Percentiles rank a stretch among this genome's conserved stretches.
Evolutionary conservation across 306 rosid species (phyloP).

Genomic region (Ochetophila trinervis): DNA sequence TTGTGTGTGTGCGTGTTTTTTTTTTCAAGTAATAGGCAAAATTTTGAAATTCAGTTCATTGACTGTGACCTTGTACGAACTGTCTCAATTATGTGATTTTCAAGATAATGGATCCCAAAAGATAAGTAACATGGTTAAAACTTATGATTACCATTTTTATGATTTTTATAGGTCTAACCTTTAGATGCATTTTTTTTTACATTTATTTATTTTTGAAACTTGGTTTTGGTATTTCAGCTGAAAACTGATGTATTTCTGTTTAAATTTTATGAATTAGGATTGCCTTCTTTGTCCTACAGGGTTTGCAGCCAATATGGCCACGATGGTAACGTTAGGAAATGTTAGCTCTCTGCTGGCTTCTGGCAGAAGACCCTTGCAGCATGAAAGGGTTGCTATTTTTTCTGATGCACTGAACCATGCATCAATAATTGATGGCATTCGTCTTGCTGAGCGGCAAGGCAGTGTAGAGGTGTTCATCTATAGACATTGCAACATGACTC

Average conservation of each 20-base stretch:
- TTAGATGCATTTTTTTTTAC: slow-evolving; percentile 9
- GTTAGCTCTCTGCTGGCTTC: slow-evolving; percentile 67
- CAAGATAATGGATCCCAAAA: background rate
- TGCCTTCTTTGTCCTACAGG: slow-evolving; percentile 99
- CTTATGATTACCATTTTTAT: background rate
- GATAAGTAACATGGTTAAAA: background rate
- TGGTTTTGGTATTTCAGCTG: background rate
- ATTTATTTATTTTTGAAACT: background rate
- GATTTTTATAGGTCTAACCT: background rate
- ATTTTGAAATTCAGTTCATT: background rate
- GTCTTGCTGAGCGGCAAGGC: slow-evolving; percentile 74
- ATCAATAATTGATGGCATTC: slow-evolving; percentile 92
- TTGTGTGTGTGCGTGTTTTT: too few species aligned
- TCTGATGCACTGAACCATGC: slow-evolving; percentile 88
- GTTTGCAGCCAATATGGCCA: slow-evolving; percentile 96
- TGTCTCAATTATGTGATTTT: background rate
- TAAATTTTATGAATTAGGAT: slow-evolving; percentile 72
- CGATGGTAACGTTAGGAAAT: slow-evolving; percentile 85
- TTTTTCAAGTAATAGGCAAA: background rate
- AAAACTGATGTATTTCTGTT: slow-evolving; percentile 46
- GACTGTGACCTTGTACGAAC: background rate
- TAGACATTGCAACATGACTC: slow-evolving; percentile 89
- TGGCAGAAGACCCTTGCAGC: slow-evolving; percentile 46
- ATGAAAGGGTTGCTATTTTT: slow-evolving; percentile 75
- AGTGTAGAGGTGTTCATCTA: slow-evolving; percentile 67